Base-by-base conservation (phyloP, 1,284 basidiomycete species). In the Meira nashicola region DNA sequence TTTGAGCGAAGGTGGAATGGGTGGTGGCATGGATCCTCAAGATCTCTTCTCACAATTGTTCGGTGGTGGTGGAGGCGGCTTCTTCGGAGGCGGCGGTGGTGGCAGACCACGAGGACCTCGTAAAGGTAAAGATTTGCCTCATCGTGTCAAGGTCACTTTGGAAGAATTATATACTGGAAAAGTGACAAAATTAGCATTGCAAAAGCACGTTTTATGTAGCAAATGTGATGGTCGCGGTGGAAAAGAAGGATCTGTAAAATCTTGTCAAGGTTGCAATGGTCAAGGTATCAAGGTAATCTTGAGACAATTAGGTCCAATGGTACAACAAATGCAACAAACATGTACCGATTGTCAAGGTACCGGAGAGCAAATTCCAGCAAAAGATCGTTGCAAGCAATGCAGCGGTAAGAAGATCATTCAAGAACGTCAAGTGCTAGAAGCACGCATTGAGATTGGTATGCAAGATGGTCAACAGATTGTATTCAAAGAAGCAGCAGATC, bases 381-480 rank as follows among this genome's bases (percentile, higher is more conserved):
- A 94, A 81, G 92, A 98, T 83, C 85, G 88, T 67, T 99, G 95
- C 86, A 86, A 87, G 80, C 82, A 82, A 47, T 99, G 95, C 84
- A 89, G 89, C 79, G 95, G 93, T 68, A 95, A 95, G 84, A 99
- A 98, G 84, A 87, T 90, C 59, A 73, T 88, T 50, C 87, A 90
- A 62, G 95, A 98, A 82, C 91, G 95, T 82, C 98, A 98, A 83
- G 88, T 97, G 67, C 83, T 98, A 73, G 95, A 99, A 81, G 95
- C 98, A 25, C 91, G 96, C 79, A 90, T 99, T 84, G 95, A 98
- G 85, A 96, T 94, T 84, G 95, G 95, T 59, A 98, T 98, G 95
- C 92, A 91, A 82, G 88, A 89, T 59, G 95, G 95, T 37, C 92
- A 97, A 81, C 93, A 92, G 21, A 92, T 99, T 79, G 87, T 86